phyloP scores from a whole-genome alignment of 495 filamentous ascomycete species.

The Aspergillus conjunctus region DNA sequence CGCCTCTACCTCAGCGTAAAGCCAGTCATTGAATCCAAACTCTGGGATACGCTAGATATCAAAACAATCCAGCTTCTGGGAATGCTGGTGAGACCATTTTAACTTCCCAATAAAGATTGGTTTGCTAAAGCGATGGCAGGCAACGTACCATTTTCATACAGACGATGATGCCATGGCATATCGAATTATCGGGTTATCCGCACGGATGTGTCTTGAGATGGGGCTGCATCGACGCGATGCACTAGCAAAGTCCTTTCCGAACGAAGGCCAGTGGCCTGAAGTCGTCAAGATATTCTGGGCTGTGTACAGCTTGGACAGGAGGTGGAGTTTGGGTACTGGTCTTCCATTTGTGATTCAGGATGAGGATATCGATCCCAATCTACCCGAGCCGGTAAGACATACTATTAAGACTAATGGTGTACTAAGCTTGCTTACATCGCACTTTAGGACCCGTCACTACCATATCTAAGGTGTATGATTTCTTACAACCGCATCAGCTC shows the following conservation, averaged over 20 bases:
- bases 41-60: conserved; percentile 67
- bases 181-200: conserved; percentile 74
- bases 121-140: conserved; percentile 43
- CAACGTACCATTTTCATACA: conserved; percentile 81
- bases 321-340: conserved; percentile 82
- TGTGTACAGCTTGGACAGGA: conserved; percentile 74
- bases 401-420: not conserved
- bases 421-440: conserved; percentile 7
- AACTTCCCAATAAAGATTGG: conserved; percentile 8
- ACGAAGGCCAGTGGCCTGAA: conserved; percentile 59
- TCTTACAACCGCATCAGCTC: conserved; percentile 73
- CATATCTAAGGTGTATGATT: conserved; percentile 78
- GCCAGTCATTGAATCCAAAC: conserved; percentile 64
- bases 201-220: conserved; percentile 75
- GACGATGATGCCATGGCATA: conserved; percentile 82
- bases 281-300: conserved; percentile 77
- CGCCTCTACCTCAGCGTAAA: conserved; percentile 72
- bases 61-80: conserved; percentile 72
- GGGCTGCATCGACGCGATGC: conserved; percentile 78
- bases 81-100: conserved; percentile 56
- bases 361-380: conserved; percentile 75
- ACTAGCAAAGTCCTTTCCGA: conserved; percentile 62
- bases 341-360: conserved; percentile 82
- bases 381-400: conserved; percentile 72
- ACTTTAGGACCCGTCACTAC: conserved; percentile 62